These are phyloP conservation scores for Geosmithia morbida DNA, from an alignment of 2,329 filamentous ascomycete genomes.

Conservation along the genomic window DNA sequence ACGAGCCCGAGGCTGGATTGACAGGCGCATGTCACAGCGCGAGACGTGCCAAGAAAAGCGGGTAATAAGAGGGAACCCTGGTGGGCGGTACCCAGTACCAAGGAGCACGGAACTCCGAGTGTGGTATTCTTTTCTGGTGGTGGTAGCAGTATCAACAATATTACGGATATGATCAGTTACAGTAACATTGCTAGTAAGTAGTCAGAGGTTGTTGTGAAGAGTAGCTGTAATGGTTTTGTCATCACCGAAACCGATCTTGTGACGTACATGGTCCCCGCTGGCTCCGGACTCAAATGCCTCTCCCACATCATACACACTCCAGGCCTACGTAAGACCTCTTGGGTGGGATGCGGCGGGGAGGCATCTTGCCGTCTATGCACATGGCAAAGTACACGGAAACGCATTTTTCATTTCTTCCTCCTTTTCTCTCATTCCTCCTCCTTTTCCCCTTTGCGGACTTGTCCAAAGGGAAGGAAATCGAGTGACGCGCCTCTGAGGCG, in stretches of 20 bases:
- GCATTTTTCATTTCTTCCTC: background rate
- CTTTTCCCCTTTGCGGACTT: background rate
- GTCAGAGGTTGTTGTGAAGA: too few relatives aligned
- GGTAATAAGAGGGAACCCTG: background rate
- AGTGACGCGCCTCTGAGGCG: background rate
- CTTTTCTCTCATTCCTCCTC: background rate
- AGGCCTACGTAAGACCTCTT: background rate
- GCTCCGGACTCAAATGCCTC: background rate
- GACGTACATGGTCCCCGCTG: background rate
- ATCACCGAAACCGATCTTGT: background rate
- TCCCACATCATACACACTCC: background rate
- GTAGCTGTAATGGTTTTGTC: too few relatives aligned
- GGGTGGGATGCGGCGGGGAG: background rate
- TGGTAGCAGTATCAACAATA: background rate
- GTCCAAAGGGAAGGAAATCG: background rate
- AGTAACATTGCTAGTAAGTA: too few relatives aligned
- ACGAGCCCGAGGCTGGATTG: background rate
- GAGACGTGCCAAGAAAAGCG: conserved; percentile 4
- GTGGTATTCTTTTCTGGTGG: background rate
- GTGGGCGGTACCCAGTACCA: background rate
- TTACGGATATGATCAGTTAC: background rate
- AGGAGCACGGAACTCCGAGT: background rate
- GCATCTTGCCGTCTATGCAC: background rate
- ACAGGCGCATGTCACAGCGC: background rate
- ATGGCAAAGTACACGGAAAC: background rate